These are phyloP conservation scores for Tricholoma flavovirens DNA, from an alignment of 768 basidiomycete species.

Conservation along the genomic window DNA sequence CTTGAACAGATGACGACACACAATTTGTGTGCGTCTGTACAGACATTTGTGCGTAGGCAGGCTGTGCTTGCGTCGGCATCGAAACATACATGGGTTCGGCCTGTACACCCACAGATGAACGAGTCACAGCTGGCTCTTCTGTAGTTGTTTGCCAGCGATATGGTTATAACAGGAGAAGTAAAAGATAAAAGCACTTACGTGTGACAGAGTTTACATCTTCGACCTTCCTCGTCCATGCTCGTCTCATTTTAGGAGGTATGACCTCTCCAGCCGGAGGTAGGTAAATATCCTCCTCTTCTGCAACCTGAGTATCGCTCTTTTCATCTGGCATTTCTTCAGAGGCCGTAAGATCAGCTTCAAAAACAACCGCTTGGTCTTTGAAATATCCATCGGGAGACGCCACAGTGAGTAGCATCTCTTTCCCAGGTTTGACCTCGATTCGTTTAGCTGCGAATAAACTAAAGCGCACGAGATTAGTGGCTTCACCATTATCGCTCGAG, in stretches of 20 bases:
- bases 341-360: constrained; percentile 46
- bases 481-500: constrained; percentile 36
- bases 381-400: constrained; percentile 46
- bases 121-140: constrained; percentile 13
- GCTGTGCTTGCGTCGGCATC: constrained; percentile 32
- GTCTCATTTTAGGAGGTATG: constrained; percentile 61
- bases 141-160: constrained; percentile 1
- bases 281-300: constrained; percentile 33
- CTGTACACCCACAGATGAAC: constrained; percentile 43
- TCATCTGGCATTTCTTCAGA: constrained; percentile 32
- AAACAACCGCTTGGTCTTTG: constrained; percentile 51
- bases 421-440: constrained; percentile 65
- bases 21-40: constrained; percentile 17
- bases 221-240: constrained; percentile 48
- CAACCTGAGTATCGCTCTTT: constrained; percentile 35
- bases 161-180: background rate
- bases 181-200: constrained; percentile 29
- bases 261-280: constrained; percentile 25
- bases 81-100: constrained; percentile 25
- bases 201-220: constrained; percentile 35
- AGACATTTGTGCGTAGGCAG: constrained; percentile 10
- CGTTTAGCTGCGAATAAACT: constrained; percentile 64
- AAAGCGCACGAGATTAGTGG: constrained; percentile 43
- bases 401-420: constrained; percentile 61
- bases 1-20: constrained; percentile 18